Evolutionary conservation across 495 filamentous ascomycete genomes (phyloP), one percentile per base, ranked within the genome.

Genomic region (Recurvomyces mirabilis): DNA sequence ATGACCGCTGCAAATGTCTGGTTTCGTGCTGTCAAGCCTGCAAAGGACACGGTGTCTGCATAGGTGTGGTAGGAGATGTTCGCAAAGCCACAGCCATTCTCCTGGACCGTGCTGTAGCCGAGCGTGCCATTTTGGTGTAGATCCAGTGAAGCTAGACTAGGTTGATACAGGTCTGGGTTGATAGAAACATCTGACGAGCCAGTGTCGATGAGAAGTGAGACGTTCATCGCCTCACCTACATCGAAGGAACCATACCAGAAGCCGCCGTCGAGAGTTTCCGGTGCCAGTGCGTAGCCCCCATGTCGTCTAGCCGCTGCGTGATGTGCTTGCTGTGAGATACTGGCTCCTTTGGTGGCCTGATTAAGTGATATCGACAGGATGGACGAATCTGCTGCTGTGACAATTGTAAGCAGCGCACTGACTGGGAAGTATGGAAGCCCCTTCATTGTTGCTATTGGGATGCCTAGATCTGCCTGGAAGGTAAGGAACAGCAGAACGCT

Each of bases 131-230:
- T 44, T 19, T 34, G 5, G 40, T 37, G 24, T 10, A 43, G 21
- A 24, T 42, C 39, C 39, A 19, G 4, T 25, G 31, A 24, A 11
- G 15, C 25, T 3, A 15, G 4, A 10, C 22, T 46, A 14, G 22
- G 17, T 13, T 20, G 3, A 14, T 49, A 49, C 24, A 49, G 19
- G 13, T n/a, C 26, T 28, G 46, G 46, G 25, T 49, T 45, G 24
- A 43, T 23, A 9, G 29, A 22, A 9, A 37, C 28, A 20, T 49
- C 44, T 4, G 36, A 3, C 5, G 44, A 47, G 35, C 21, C 44
- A 23, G 44, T 47, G 37, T 47, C 44, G 44, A 47, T 47, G 13
- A 47, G 37, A 3, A 47, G 37, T 14, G 6, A 9, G 26, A 47
- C 7, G 26, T 47, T 41, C 11, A 18, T 40, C n/a, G 28, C n/a